Conservation (phyloP, 192 early-diverging fungal species). For the Gaertneriomyces sp. region DNA sequence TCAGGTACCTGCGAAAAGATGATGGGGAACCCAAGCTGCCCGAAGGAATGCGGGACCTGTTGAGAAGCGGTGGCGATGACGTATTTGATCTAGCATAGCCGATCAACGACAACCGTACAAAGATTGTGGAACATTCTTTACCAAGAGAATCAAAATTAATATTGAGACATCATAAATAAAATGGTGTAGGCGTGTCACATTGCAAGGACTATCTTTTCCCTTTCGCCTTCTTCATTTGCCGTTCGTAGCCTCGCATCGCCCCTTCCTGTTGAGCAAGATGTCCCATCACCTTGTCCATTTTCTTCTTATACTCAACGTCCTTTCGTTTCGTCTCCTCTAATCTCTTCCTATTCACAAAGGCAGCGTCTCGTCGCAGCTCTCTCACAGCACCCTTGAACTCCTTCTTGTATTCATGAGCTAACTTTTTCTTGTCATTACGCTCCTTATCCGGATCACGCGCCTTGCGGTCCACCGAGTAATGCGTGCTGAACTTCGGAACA, state of each 20-base stretch:
- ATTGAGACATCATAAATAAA: too few species aligned
- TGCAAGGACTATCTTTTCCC: slow-evolving; percentile 13
- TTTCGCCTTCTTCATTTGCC: slow-evolving; percentile 40
- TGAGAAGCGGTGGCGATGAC: slow-evolving; percentile 67
- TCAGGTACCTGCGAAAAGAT: slow-evolving; percentile 63
- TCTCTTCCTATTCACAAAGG: slow-evolving; percentile 77
- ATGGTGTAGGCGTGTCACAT: too few species aligned
- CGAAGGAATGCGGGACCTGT: slow-evolving; percentile 67
- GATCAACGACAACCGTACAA: too few species aligned
- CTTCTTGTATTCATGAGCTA: slow-evolving; percentile 80
- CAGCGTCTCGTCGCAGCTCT: slow-evolving; percentile 90
- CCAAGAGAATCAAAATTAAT: too few species aligned
- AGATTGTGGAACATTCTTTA: too few species aligned
- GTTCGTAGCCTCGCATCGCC: slow-evolving; percentile 50
- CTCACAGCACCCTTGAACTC: slow-evolving; percentile 93
- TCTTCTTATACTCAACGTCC: slow-evolving; percentile 79
- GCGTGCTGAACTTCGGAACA: slow-evolving; percentile 86
- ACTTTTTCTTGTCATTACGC: slow-evolving; percentile 69
- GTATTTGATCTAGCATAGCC: too few species aligned
- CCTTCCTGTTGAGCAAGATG: slow-evolving; percentile 79
- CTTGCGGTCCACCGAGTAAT: slow-evolving; percentile 79
- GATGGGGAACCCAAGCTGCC: slow-evolving; percentile 58
- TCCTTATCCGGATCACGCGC: slow-evolving; percentile 78
- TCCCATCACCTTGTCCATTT: slow-evolving; percentile 87
- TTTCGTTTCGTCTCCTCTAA: slow-evolving; percentile 67